phyloP scores from a whole-genome alignment of 1,284 basidiomycete species.

The Cystobasidiaceae sp. region DNA sequence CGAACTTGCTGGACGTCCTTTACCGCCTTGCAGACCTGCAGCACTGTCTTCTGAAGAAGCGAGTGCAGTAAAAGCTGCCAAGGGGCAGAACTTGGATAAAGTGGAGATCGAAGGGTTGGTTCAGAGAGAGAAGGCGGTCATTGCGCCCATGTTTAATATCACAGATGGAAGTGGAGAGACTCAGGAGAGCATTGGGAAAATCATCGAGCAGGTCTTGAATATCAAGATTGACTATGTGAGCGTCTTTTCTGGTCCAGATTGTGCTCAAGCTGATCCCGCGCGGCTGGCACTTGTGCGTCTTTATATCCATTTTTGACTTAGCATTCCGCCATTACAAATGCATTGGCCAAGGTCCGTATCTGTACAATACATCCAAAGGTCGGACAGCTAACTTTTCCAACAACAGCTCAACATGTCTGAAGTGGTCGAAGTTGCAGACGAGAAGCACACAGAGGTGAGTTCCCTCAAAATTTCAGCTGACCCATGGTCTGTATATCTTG shows the following conservation, averaged over 20 bases:
- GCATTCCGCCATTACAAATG: conserved; percentile 28
- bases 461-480: not conserved
- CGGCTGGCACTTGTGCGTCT: not conserved
- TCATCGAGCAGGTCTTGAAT: conserved; percentile 34
- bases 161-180: conserved; percentile 35
- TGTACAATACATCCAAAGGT: no score
- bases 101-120: conserved; percentile 34
- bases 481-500: not conserved
- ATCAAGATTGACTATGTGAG: conserved; percentile 35
- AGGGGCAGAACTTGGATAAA: conserved; percentile 25
- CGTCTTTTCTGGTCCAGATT: no score
- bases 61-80: conserved; percentile 2
- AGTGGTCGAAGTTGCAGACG: conserved; percentile 21
- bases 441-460: conserved; percentile 32
- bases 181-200: conserved; percentile 35
- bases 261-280: no score
- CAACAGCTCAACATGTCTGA: conserved; percentile 16
- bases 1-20: conserved; percentile 7
- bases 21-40: conserved; percentile 29
- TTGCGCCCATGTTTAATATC: conserved; percentile 35
- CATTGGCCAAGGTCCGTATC: conserved; percentile 17
- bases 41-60: conserved; percentile 3
- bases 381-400: not conserved
- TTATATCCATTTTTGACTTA: not conserved
- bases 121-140: conserved; percentile 24